These are phyloP conservation scores for Cytospora piceicola DNA, from an alignment of 2,329 filamentous ascomycete species.

Conservation along the genomic window DNA sequence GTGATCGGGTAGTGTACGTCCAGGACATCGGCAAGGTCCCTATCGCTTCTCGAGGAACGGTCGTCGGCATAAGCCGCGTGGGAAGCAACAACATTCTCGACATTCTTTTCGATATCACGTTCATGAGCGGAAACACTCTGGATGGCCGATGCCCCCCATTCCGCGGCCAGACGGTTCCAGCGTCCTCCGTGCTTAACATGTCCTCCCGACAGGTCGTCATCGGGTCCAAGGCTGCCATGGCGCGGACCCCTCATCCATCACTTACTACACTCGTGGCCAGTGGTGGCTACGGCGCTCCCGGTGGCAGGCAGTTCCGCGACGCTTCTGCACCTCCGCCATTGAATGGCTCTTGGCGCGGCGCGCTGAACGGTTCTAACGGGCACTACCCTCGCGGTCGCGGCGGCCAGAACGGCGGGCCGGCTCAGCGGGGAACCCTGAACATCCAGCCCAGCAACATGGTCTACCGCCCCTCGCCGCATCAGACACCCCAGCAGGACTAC, in stretches of 20 bases:
- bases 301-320: slow-evolving; percentile 66
- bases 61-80: slow-evolving; percentile 92
- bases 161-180: slow-evolving; percentile 88
- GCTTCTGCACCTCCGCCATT: slow-evolving; percentile 59
- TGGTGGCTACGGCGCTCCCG: slow-evolving; percentile 48
- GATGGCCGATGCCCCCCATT: slow-evolving; percentile 90
- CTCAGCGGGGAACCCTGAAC: slow-evolving; percentile 39
- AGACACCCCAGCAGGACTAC: slow-evolving; percentile 36
- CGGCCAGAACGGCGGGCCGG: slow-evolving; percentile 34
- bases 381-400: slow-evolving; percentile 45
- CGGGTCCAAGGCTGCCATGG: slow-evolving; percentile 61
- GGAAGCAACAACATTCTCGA: slow-evolving; percentile 82
- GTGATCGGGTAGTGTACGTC: slow-evolving; percentile 91
- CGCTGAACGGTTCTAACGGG: slow-evolving; percentile 51
- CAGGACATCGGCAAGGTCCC: slow-evolving; percentile 93
- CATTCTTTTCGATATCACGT: slow-evolving; percentile 89
- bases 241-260: slow-evolving; percentile 54
- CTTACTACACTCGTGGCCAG: slow-evolving; percentile 56
- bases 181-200: slow-evolving; percentile 87
- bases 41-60: slow-evolving; percentile 87
- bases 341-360: slow-evolving; percentile 61
- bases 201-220: slow-evolving; percentile 80
- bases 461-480: slow-evolving; percentile 48
- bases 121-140: slow-evolving; percentile 95
- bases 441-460: slow-evolving; percentile 58